phyloP scores from a whole-genome alignment of 2,329 filamentous ascomycete species.

The Emericellopsis cladophorae region DNA sequence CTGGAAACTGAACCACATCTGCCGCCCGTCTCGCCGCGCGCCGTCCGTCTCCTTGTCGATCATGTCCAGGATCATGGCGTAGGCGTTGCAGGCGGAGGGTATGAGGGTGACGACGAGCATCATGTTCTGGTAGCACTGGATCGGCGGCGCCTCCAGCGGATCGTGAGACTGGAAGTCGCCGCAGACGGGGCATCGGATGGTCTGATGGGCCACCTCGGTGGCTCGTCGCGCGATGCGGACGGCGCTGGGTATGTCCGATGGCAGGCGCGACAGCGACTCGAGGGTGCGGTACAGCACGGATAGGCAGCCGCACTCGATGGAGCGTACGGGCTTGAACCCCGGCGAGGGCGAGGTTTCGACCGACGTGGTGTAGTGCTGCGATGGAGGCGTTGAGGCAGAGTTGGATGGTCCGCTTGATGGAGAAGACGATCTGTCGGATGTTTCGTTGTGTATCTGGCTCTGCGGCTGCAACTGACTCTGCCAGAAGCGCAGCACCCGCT shows the following conservation, averaged over 20 bases:
- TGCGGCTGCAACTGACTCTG: background rate
- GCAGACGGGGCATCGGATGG: conserved; percentile 38
- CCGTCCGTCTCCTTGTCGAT: conserved; percentile 36
- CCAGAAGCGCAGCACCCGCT: background rate
- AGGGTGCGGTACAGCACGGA: conserved; percentile 36
- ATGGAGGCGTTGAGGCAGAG: background rate
- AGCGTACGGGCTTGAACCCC: conserved; percentile 12
- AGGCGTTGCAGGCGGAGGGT: conserved; percentile 44
- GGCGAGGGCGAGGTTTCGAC: background rate
- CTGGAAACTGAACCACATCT: conserved; percentile 29
- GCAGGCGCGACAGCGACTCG: conserved; percentile 33
- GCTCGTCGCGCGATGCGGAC: conserved; percentile 35
- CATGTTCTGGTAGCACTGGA: conserved; percentile 42
- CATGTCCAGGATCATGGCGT: conserved; percentile 39
- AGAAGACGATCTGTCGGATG: conserved; percentile 8
- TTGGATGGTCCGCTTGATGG: conserved; percentile 4
- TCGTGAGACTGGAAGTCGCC: conserved; percentile 23
- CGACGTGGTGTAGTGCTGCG: background rate
- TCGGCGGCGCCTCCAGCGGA: conserved; percentile 19
- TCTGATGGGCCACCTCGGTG: conserved; percentile 33
- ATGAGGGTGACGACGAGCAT: conserved; percentile 47
- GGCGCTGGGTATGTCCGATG: conserved; percentile 28
- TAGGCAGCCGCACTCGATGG: conserved; percentile 31
- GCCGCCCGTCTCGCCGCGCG: conserved; percentile 27
- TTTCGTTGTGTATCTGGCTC: background rate